A percentile compares a stretch with the other conserved stretches of the same genome.
Conservation (phyloP, 2,329 filamentous ascomycete species). For the Nemania abortiva region DNA sequence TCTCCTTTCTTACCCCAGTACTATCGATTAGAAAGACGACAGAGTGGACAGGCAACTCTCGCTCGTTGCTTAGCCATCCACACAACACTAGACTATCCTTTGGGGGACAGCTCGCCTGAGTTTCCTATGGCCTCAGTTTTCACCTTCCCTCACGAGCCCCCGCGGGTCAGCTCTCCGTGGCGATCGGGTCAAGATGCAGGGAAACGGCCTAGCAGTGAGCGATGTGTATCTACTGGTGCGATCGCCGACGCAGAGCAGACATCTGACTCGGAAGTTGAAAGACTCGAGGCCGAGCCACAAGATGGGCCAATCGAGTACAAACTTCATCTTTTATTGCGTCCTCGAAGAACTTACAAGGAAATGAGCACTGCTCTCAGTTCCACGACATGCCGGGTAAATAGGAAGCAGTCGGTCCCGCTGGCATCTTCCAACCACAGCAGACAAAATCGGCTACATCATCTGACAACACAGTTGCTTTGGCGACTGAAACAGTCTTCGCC, state of each 20-base stretch:
- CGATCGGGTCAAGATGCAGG: conserved; percentile 66
- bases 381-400: conserved; percentile 51
- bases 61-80: conserved; percentile 3
- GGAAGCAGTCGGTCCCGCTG: conserved; percentile 43
- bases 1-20: conserved; percentile 1
- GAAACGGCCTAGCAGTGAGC: conserved; percentile 49
- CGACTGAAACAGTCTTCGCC: conserved; percentile 93
- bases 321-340: conserved; percentile 85
- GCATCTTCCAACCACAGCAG: conserved; percentile 73
- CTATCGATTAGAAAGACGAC: conserved; percentile 1
- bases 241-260: conserved; percentile 44
- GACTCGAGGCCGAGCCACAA: conserved; percentile 89
- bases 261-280: conserved; percentile 62
- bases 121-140: conserved; percentile 89
- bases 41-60: background rate
- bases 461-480: conserved; percentile 97
- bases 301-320: conserved; percentile 98
- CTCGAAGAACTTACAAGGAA: conserved; percentile 77
- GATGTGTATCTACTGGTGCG: conserved; percentile 53
- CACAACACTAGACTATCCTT: background rate
- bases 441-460: conserved; percentile 86
- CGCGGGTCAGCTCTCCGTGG: conserved; percentile 92
- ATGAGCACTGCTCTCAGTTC: conserved; percentile 70
- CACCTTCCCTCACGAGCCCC: conserved; percentile 90
- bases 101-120: background rate